These are phyloP conservation scores for Penicillium angulare DNA, from an alignment of 495 filamentous ascomycete species.

Conservation along the genomic window DNA sequence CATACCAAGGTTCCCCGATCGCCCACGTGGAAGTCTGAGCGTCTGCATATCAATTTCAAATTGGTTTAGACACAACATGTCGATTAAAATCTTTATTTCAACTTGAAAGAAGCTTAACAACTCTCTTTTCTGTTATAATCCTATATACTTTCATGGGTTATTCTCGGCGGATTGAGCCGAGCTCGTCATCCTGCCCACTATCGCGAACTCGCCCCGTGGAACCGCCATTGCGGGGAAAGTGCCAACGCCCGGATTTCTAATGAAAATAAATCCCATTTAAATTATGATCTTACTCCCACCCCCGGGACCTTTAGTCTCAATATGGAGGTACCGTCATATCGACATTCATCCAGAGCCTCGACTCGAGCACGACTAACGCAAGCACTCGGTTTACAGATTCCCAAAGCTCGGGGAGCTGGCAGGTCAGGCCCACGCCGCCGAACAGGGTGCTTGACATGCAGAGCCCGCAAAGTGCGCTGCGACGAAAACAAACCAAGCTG, in stretches of 20 bases:
- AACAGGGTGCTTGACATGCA: constrained; percentile 46
- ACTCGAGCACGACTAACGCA: constrained; percentile 24
- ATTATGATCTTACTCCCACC: background rate
- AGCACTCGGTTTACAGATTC: constrained; percentile 34
- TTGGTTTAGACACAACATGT: background rate
- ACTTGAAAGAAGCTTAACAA: too few relatives aligned
- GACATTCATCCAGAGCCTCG: background rate
- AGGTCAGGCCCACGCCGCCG: constrained; percentile 42
- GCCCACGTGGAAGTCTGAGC: constrained; percentile 1
- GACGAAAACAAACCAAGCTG: constrained; percentile 41
- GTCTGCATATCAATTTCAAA: background rate
- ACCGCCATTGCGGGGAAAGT: constrained; percentile 28
- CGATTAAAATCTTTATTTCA: too few relatives aligned
- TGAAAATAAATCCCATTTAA: background rate
- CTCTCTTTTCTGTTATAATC: too few relatives aligned
- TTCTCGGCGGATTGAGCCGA: background rate
- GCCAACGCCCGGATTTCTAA: constrained; percentile 4
- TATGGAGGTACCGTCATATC: constrained; percentile 19
- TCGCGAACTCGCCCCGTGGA: constrained; percentile 15
- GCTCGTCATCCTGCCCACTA: constrained; percentile 20
- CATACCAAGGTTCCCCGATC: too few relatives aligned
- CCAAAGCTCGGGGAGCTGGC: constrained; percentile 38
- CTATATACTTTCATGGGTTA: too few relatives aligned
- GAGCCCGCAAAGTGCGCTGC: constrained; percentile 47
- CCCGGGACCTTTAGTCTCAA: constrained; percentile 7